A percentile compares a stretch with the other conserved stretches of the same genome.
Evolutionary conservation across 1,284 basidiomycete species (phyloP).

Genomic region (Heterobasidion occidentale): DNA sequence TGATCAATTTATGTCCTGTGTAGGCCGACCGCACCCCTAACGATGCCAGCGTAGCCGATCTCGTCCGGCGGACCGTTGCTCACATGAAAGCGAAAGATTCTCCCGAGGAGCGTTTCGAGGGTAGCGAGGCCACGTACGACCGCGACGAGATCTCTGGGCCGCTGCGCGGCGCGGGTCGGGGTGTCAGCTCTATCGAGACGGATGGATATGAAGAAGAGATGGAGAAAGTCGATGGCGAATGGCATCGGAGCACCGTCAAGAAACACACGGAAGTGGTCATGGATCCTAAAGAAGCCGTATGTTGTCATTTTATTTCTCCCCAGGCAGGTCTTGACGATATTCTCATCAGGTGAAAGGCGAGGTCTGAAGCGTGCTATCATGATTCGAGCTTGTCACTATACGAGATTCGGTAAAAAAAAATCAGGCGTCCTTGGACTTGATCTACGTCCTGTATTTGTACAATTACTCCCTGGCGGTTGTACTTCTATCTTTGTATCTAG

Average conservation of each 20-base stretch:
- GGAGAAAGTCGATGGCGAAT: slow-evolving; percentile 11
- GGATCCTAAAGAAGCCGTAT: no score
- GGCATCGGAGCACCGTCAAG: slow-evolving; percentile 4
- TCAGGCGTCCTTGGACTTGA: no score
- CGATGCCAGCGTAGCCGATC: slow-evolving; percentile 14
- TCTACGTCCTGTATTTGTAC: no score
- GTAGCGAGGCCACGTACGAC: slow-evolving; percentile 24
- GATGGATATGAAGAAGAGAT: slow-evolving; percentile 12
- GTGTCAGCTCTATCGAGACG: slow-evolving; percentile 1
- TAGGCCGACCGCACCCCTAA: not conserved
- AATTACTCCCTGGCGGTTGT: no score
- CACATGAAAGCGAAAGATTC: slow-evolving; percentile 9
- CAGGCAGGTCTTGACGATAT: no score
- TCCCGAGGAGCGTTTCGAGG: slow-evolving; percentile 6
- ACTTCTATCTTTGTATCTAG: no score
- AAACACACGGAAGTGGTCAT: slow-evolving; percentile 4
- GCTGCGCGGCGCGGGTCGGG: slow-evolving; percentile 19
- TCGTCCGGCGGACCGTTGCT: slow-evolving; percentile 17
- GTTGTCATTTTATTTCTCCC: no score
- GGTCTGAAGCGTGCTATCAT: no score
- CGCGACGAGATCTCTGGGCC: slow-evolving; percentile 38
- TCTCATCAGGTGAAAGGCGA: no score
- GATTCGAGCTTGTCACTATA: no score
- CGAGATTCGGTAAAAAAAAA: no score
- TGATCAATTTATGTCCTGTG: slow-evolving; percentile 22